These are phyloP conservation scores for Wickerhamomyces rabaulensis DNA, from an alignment of 805 yeast genomes.

Conservation along the genomic window DNA sequence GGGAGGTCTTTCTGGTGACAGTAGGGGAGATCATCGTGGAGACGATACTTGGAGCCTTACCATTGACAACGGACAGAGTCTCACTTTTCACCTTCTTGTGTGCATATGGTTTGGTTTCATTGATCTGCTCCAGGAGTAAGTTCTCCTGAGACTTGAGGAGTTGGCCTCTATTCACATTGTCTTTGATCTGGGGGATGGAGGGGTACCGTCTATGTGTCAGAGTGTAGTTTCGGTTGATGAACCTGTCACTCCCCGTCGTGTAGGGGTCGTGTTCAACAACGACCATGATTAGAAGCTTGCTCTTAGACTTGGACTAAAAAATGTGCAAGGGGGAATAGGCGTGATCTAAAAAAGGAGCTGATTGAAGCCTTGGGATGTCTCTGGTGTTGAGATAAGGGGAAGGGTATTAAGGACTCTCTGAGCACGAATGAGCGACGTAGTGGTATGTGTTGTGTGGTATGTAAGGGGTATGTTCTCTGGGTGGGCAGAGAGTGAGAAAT, in stretches of 20 bases:
- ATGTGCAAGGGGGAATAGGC: too few relatives aligned
- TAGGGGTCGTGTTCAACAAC: not conserved
- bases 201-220: slow-evolving; percentile 4
- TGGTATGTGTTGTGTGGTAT: not conserved
- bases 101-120: too few relatives aligned
- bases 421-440: too few relatives aligned
- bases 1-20: slow-evolving; percentile 12
- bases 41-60: slow-evolving; percentile 17
- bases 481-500: not conserved
- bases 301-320: too few relatives aligned
- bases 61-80: not conserved
- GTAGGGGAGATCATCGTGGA: slow-evolving; percentile 13
- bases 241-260: slow-evolving; percentile 1
- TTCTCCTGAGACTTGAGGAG: not conserved
- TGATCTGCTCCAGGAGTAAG: not conserved
- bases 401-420: not conserved
- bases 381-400: not conserved
- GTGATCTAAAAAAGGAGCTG: too few relatives aligned
- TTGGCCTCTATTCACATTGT: slow-evolving; percentile 7
- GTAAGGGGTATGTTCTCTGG: not conserved
- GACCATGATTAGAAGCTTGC: not conserved
- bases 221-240: not conserved
- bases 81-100: slow-evolving; percentile 1
- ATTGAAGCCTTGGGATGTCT: too few relatives aligned
- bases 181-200: slow-evolving; percentile 8